Percentiles rank a stretch among this genome's conserved stretches.
phyloP scores from a whole-genome alignment of 768 basidiomycete species.

The Suillus subaureus region DNA sequence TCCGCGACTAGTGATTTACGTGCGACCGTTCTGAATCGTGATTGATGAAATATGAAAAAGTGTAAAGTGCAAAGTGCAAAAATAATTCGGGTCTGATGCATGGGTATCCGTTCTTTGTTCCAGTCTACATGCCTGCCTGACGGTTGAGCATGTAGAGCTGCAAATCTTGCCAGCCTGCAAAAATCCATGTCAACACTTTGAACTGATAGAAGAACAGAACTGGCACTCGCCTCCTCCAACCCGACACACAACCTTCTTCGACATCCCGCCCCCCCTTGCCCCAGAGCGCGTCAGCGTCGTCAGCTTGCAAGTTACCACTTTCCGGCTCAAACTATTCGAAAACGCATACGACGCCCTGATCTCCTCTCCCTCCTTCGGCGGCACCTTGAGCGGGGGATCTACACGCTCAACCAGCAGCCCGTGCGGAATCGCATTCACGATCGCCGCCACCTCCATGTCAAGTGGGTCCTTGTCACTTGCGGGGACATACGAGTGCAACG shows the following conservation, averaged over 20 bases:
- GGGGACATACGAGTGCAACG: slow-evolving; percentile 65
- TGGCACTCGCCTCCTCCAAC: slow-evolving; percentile 75
- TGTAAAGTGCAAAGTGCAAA: slow-evolving; percentile 5
- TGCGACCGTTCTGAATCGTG: not conserved
- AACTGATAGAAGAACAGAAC: slow-evolving; percentile 7
- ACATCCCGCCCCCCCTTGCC: slow-evolving; percentile 45
- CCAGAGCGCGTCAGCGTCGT: slow-evolving; percentile 72
- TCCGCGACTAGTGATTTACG: not conserved
- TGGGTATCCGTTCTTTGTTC: not conserved
- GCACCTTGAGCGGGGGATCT: slow-evolving; percentile 69
- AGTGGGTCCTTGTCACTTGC: slow-evolving; percentile 76
- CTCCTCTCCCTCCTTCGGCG: slow-evolving; percentile 76
- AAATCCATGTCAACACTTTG: not conserved
- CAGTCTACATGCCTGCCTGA: slow-evolving; percentile 60
- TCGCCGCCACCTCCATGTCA: slow-evolving; percentile 72
- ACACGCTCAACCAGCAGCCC: slow-evolving; percentile 78
- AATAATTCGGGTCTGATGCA: slow-evolving; percentile 11
- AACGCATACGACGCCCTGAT: slow-evolving; percentile 84
- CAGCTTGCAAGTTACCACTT: slow-evolving; percentile 77
- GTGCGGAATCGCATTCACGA: slow-evolving; percentile 79
- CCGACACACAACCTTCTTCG: slow-evolving; percentile 90
- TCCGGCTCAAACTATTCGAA: slow-evolving; percentile 69
- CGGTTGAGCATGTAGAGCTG: slow-evolving; percentile 77
- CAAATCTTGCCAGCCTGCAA: slow-evolving; percentile 77
- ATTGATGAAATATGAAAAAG: not conserved